A percentile compares a stretch with the other conserved stretches of the same genome.
These are phyloP conservation scores for Fusarium buharicum DNA, from an alignment of 2,329 filamentous ascomycete species.

Conservation along the genomic window DNA sequence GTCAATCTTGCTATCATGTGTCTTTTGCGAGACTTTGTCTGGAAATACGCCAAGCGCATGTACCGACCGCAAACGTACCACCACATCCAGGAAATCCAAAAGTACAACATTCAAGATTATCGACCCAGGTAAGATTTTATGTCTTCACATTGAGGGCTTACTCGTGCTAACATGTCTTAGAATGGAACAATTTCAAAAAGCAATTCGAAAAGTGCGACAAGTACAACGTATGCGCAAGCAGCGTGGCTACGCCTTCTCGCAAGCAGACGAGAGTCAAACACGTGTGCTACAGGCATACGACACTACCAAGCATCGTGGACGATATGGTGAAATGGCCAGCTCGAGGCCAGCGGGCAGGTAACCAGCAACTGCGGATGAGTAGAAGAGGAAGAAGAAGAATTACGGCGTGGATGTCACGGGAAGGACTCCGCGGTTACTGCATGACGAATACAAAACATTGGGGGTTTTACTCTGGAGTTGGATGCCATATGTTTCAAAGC, in stretches of 20 bases:
- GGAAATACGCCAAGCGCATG: constrained; percentile 98
- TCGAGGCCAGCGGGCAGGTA: constrained; percentile 51
- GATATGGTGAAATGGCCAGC: constrained; percentile 92
- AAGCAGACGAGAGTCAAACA: constrained; percentile 96
- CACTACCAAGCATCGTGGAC: constrained; percentile 88
- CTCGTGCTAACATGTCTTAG: constrained; percentile 55
- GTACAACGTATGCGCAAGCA: constrained; percentile 99
- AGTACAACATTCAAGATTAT: constrained; percentile 99
- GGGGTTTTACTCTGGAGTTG: constrained; percentile 40
- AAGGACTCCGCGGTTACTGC: constrained; percentile 31
- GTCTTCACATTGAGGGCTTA: not conserved
- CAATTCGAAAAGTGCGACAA: constrained; percentile 96
- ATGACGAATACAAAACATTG: constrained; percentile 42
- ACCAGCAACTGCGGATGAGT: constrained; percentile 9
- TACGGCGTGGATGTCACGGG: constrained; percentile 34
- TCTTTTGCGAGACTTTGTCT: constrained; percentile 87
- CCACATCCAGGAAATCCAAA: constrained; percentile 99
- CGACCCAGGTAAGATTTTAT: constrained; percentile 77
- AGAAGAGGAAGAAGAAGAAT: constrained; percentile 1
- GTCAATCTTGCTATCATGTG: constrained; percentile 82
- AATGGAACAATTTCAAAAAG: constrained; percentile 99
- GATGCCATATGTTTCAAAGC: constrained; percentile 38
- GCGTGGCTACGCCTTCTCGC: constrained; percentile 96
- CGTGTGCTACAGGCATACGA: constrained; percentile 97
- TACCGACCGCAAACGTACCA: constrained; percentile 96